These are phyloP conservation scores for Cucurbita pepo DNA, from an alignment of 306 rosid species.

Conservation along the genomic window DNA sequence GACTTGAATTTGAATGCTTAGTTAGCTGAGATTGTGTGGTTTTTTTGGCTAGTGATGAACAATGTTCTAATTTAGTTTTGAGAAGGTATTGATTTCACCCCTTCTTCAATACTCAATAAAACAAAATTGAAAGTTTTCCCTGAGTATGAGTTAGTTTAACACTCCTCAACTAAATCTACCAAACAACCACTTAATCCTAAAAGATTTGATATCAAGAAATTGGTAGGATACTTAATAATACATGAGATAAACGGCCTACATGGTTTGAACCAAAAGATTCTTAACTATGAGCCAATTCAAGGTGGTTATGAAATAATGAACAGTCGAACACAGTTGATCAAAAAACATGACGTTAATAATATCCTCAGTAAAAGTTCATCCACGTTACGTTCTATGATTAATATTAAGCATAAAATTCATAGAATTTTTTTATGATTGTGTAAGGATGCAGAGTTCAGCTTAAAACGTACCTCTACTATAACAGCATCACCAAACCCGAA, in stretches of 20 bases:
- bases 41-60: background rate
- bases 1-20: too few species aligned
- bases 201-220: background rate
- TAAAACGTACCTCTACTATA: conserved; percentile 68
- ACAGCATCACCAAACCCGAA: conserved; percentile 99
- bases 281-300: background rate
- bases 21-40: too few species aligned
- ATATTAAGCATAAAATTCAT: too few species aligned
- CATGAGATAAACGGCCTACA: background rate
- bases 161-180: background rate
- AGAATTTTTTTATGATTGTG: background rate
- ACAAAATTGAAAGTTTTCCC: background rate
- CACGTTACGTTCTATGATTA: too few species aligned
- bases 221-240: background rate
- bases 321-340: background rate
- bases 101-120: background rate
- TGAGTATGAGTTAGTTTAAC: background rate
- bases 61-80: background rate
- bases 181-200: background rate
- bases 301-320: background rate
- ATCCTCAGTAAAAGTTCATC: too few species aligned
- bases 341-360: background rate
- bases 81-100: background rate
- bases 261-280: background rate
- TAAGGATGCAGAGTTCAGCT: background rate